Evolutionary conservation across 441 rosid species (phyloP), one percentile per base, ranked within the genome.

Genomic region (Oxalis stricta): DNA sequence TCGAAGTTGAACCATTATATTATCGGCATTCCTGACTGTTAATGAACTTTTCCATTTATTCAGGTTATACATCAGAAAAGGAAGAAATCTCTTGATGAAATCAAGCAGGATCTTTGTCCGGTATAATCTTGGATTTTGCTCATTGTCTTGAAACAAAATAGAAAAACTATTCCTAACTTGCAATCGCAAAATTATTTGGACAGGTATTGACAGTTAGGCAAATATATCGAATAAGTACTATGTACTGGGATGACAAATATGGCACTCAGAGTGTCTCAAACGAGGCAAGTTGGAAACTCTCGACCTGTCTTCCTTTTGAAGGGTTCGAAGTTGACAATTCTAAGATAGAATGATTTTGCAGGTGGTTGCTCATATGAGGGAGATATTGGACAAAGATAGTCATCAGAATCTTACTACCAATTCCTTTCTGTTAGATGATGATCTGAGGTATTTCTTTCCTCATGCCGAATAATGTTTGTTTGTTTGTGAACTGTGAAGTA

Each of bases 161-260:
- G 22, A 29, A 8, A 18, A 30, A 46, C 36, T 29, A 45, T 12
- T 38, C 30, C 19, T 17, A 29, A 35, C 31, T 12, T 51, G 12
- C 10, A 54, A 3, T 42, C 24, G 26, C 51, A 38, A 42, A 44
- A 23, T 45, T 39, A n/a, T n/a, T n/a, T n/a, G 53, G 45, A 18
- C 72, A 91, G 99, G 88, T 69, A 18, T 61, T 91, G 79, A 91
- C 96, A 1, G 77, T 91, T 39, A 65, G 99, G 57, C 99, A 91
- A 74, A 91, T 91, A 50, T 91, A 91, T 63, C 82, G 99, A 36
- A 86, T 91, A 63, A 77, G 96, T 71, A 86, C 98, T 5, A 91
- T 91, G 99, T 91, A 86, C 68, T 91, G 94, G 84, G 99, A 91
- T 55, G 99, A 91, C 52, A 91, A 86, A 68, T 91, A 83, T 50